A percentile compares a stretch with the other conserved stretches of the same genome.
Conservation (phyloP, 2,329 filamentous ascomycete species). For the Apiospora rasikravindrae region DNA sequence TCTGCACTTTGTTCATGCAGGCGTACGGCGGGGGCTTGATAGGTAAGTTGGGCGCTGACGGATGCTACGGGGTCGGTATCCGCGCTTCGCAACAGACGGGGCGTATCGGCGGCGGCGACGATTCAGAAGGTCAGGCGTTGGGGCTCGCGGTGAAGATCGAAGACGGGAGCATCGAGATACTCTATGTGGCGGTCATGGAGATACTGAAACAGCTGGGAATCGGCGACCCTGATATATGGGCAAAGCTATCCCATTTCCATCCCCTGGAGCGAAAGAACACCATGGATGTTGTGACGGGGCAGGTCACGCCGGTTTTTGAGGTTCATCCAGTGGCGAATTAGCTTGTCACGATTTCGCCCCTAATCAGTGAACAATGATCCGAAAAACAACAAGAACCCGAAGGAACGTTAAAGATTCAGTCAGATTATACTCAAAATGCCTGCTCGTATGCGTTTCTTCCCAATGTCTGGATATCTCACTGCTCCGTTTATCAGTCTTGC, state of each 20-base stretch:
- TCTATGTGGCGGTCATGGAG: slow-evolving; percentile 51
- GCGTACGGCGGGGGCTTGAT: slow-evolving; percentile 44
- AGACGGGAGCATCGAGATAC: slow-evolving; percentile 49
- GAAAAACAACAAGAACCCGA: not conserved
- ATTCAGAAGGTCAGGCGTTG: slow-evolving; percentile 31
- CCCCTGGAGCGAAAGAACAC: slow-evolving; percentile 44
- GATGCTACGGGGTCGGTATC: slow-evolving; percentile 52
- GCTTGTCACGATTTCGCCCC: not conserved
- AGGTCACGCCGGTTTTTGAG: slow-evolving; percentile 25
- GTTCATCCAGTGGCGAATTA: not conserved
- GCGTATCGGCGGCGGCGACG: slow-evolving; percentile 42
- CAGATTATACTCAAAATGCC: not conserved
- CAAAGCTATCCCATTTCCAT: slow-evolving; percentile 40
- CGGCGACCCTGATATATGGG: slow-evolving; percentile 38
- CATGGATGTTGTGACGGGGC: slow-evolving; percentile 43
- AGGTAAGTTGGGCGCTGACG: slow-evolving; percentile 56
- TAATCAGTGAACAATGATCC: not conserved
- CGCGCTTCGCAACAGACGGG: slow-evolving; percentile 43
- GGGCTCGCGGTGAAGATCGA: slow-evolving; percentile 55
- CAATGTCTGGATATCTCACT: not conserved
- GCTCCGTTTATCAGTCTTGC: not conserved
- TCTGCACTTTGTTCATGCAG: slow-evolving; percentile 52
- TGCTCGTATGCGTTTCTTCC: not conserved
- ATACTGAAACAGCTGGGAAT: slow-evolving; percentile 50
- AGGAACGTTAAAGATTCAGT: not conserved